Base-by-base conservation (phyloP, 169 alveolate genomes). In the Babesia caballi region DNA sequence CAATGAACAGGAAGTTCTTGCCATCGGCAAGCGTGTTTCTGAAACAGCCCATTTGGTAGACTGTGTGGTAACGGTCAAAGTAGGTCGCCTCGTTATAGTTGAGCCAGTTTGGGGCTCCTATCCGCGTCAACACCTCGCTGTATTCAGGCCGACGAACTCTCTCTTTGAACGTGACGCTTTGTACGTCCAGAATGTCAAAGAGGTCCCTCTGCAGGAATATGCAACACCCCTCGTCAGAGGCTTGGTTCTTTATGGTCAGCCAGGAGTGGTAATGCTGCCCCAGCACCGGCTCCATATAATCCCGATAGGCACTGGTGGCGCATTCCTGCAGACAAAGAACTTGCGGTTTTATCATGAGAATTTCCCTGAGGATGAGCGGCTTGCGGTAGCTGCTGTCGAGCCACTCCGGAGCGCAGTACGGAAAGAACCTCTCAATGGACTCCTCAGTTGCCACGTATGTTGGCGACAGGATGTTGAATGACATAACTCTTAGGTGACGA, bases 391-490 rank as follows among this genome's bases (percentile, higher is more conserved):
- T 59, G 35, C 54, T 42, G 25, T 69, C 83, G 25, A 80, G 42
- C 66, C 58, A 67, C 47, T 80, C 88, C 3, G 44, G 63, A n/a
- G 74, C 42, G 33, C 88, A 80, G 63, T 80, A 80, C 0, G 88
- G 88, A 50, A 80, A 80, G 72, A 80, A 80, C 47, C 70, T 25
- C 2, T 59, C 52, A 2, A 69, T 69, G 17, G 88, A 47, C n/a
- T 80, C 88, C 15, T 68, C 49, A 33, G 84, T 57, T 0, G 82
- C 23, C 14, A 80, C 53, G 38, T 80, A 80, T 32, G 83, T 80
- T 7, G 88, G 88, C 27, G 88, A 67, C n/a, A 80, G 57, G 12
- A 80, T 80, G 54, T 80, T 80, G 49, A 80, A 80, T 8, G 83
- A 68, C 68, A 80, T 66, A 11, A 80, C 77, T 17, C 88, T 38